These are phyloP conservation scores for Quercus variabilis DNA, from an alignment of 306 rosid genomes.

Conservation along the genomic window DNA sequence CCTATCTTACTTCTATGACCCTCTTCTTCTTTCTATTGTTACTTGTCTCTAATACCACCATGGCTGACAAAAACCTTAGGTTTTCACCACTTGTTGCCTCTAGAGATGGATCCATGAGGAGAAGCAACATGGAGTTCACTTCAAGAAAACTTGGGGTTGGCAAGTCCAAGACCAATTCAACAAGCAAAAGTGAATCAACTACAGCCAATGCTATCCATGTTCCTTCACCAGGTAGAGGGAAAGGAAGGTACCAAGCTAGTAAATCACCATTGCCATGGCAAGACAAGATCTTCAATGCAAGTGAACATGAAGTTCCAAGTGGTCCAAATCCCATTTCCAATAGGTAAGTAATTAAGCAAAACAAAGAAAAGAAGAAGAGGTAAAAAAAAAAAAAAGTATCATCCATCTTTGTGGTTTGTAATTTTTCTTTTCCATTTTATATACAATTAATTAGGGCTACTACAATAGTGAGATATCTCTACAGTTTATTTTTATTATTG, in stretches of 20 bases:
- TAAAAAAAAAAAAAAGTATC: not conserved
- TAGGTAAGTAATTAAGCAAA: slow-evolving; percentile 41
- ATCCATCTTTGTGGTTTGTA: slow-evolving; percentile 12
- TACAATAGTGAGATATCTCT: slow-evolving; percentile 27
- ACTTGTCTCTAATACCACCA: slow-evolving; percentile 19
- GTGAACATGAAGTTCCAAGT: slow-evolving; percentile 83
- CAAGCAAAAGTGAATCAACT: slow-evolving; percentile 3
- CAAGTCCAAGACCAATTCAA: slow-evolving; percentile 17
- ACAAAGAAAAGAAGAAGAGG: slow-evolving; percentile 6
- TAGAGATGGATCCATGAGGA: slow-evolving; percentile 17
- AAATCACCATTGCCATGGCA: slow-evolving; percentile 38
- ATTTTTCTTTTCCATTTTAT: slow-evolving; percentile 10
- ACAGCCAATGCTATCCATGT: slow-evolving; percentile 7
- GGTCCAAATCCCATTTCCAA: slow-evolving; percentile 94
- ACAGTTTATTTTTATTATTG: slow-evolving; percentile 35
- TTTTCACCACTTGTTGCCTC: slow-evolving; percentile 10
- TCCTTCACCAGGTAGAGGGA: slow-evolving; percentile 16
- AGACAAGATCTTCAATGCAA: slow-evolving; percentile 44
- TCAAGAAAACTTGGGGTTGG: slow-evolving; percentile 22
- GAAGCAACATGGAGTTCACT: slow-evolving; percentile 14
- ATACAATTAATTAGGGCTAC: slow-evolving; percentile 15
- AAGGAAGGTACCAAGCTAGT: slow-evolving; percentile 21
- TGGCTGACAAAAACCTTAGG: slow-evolving; percentile 27
- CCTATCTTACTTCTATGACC: slow-evolving; percentile 23
- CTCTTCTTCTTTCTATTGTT: slow-evolving; percentile 47